Evolutionary conservation across 2,329 filamentous ascomycete genomes (phyloP).

Genomic region (Fusarium metavorans): DNA sequence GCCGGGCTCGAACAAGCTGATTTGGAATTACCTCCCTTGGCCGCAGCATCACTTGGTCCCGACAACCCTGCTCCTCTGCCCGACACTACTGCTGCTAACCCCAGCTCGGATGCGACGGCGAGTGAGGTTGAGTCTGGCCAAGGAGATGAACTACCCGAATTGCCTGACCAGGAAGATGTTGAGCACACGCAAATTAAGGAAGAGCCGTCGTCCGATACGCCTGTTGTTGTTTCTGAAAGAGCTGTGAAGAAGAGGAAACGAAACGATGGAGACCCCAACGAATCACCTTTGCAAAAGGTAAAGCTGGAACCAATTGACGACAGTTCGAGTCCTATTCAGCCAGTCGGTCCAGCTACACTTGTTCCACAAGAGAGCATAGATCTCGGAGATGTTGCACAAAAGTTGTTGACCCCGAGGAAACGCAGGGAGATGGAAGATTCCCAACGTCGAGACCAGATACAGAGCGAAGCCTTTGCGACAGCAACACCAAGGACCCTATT

Average conservation of each 20-base stretch:
- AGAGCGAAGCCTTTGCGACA: constrained; percentile 13
- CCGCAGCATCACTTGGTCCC: constrained; percentile 33
- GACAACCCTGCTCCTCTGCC: constrained; percentile 12
- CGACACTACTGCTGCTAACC: constrained; percentile 11
- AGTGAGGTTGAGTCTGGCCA: constrained; percentile 41
- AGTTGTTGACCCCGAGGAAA: constrained; percentile 53
- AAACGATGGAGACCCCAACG: constrained; percentile 36
- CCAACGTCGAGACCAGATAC: constrained; percentile 16
- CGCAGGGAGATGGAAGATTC: constrained; percentile 43
- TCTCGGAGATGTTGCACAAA: constrained; percentile 55
- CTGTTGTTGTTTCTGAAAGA: constrained; percentile 64
- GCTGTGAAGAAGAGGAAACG: constrained; percentile 61
- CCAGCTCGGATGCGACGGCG: constrained; percentile 47
- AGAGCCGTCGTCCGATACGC: constrained; percentile 67
- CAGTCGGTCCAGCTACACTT: constrained; percentile 40
- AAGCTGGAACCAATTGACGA: constrained; percentile 55
- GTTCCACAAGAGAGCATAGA: constrained; percentile 68
- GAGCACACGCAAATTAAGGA: constrained; percentile 53
- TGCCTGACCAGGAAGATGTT: constrained; percentile 22
- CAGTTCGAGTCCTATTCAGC: constrained; percentile 47
- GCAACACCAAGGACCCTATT: constrained; percentile 35
- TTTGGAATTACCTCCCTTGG: constrained; percentile 43
- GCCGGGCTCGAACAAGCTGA: constrained; percentile 43
- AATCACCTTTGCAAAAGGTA: constrained; percentile 49
- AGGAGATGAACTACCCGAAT: constrained; percentile 40